These are phyloP conservation scores for Pezicula carpinea DNA, from an alignment of 2,329 filamentous ascomycete genomes.

Conservation along the genomic window DNA sequence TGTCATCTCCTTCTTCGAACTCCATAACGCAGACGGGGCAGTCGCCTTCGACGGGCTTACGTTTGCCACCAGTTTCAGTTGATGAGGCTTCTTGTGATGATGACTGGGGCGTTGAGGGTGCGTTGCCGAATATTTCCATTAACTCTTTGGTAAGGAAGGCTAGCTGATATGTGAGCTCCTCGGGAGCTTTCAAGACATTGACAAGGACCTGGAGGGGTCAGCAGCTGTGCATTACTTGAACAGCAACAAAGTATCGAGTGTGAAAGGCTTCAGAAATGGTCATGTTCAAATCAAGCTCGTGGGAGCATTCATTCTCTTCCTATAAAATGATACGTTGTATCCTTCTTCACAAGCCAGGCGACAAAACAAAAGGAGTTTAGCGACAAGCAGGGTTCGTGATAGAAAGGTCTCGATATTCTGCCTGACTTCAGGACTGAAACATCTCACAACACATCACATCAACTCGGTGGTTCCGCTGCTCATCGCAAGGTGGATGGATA, in stretches of 20 bases:
- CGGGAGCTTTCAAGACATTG: slow-evolving; percentile 51
- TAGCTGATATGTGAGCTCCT: slow-evolving; percentile 52
- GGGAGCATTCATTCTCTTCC: too few relatives aligned
- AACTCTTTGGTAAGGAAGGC: slow-evolving; percentile 56
- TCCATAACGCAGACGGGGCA: slow-evolving; percentile 60
- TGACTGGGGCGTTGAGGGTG: slow-evolving; percentile 43
- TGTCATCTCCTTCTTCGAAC: slow-evolving; percentile 40
- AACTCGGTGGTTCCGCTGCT: neutral
- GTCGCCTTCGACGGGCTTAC: slow-evolving; percentile 56
- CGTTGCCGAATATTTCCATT: slow-evolving; percentile 46
- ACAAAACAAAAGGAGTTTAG: too few relatives aligned
- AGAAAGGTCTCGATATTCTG: neutral
- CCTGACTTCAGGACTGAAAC: neutral
- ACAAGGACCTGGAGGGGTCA: slow-evolving; percentile 40
- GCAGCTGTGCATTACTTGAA: too few relatives aligned
- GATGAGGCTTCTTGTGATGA: slow-evolving; percentile 28
- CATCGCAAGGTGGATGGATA: neutral
- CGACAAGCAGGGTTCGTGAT: too few relatives aligned
- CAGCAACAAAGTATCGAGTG: too few relatives aligned
- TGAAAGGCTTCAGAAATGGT: too few relatives aligned
- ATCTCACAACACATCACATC: neutral
- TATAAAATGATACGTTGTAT: too few relatives aligned
- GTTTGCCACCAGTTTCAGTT: slow-evolving; percentile 40
- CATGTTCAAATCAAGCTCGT: too few relatives aligned
- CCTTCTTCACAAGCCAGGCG: too few relatives aligned